Evolutionary conservation across 176 grass and related monocot genomes (phyloP).

Genomic region (Musa acuminata): DNA sequence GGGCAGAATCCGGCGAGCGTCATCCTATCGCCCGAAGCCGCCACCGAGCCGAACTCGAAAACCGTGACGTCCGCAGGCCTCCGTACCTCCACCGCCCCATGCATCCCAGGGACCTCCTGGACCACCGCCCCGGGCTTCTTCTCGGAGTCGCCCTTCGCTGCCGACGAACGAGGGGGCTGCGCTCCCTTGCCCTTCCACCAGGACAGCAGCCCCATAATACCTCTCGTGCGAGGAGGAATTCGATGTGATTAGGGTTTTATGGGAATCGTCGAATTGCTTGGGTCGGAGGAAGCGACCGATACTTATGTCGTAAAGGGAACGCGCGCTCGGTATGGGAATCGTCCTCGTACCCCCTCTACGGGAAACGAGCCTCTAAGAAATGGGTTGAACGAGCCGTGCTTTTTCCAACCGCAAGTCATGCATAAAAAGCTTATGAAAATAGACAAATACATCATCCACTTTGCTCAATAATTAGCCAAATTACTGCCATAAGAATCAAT

Average conservation of each 20-base stretch:
- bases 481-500: too few relatives aligned
- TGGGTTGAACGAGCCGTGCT: too few relatives aligned
- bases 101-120: too few relatives aligned
- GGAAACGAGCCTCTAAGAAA: too few relatives aligned
- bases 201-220: constrained; percentile 62
- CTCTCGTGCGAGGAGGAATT: background rate
- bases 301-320: background rate
- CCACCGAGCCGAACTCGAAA: constrained; percentile 87
- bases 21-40: constrained; percentile 44
- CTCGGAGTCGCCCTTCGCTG: background rate
- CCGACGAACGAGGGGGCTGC: constrained; percentile 3
- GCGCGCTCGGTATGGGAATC: too few relatives aligned
- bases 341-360: too few relatives aligned
- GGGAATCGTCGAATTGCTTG: background rate
- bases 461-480: too few relatives aligned
- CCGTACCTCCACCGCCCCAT: constrained; percentile 61
- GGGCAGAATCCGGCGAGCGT: constrained; percentile 78
- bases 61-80: constrained; percentile 59
- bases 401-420: too few relatives aligned
- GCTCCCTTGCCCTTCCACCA: constrained; percentile 49
- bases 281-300: background rate
- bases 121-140: constrained; percentile 5
- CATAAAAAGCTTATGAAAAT: too few relatives aligned
- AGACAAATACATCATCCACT: too few relatives aligned
- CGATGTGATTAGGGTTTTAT: background rate